These are phyloP conservation scores for Starmerella geochares DNA, from an alignment of 805 yeast species.

Conservation along the genomic window DNA sequence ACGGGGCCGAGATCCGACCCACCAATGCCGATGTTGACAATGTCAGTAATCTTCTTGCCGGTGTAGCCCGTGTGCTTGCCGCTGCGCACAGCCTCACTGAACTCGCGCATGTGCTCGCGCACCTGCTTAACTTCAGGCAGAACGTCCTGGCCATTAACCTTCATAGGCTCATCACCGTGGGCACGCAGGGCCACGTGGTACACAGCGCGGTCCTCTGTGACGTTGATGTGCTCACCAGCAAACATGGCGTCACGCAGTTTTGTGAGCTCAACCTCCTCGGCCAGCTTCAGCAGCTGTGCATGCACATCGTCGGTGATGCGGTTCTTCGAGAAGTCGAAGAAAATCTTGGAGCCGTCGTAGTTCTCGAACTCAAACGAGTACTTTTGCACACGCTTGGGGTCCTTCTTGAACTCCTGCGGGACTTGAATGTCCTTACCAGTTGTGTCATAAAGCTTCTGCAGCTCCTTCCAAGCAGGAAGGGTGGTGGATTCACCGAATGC, in stretches of 20 bases:
- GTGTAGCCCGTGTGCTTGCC: slow-evolving; percentile 97
- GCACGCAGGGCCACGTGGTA: slow-evolving; percentile 95
- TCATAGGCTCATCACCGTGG: slow-evolving; percentile 73
- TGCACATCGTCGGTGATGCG: slow-evolving; percentile 78
- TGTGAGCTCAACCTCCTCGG: slow-evolving; percentile 83
- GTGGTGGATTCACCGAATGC: slow-evolving; percentile 28
- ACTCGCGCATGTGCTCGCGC: slow-evolving; percentile 91
- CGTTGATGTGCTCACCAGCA: slow-evolving; percentile 85
- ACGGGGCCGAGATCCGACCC: slow-evolving; percentile 99
- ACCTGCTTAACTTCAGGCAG: slow-evolving; percentile 87
- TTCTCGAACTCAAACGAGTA: slow-evolving; percentile 69
- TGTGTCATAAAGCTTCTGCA: slow-evolving; percentile 59
- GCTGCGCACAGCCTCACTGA: slow-evolving; percentile 77
- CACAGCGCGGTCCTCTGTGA: slow-evolving; percentile 87
- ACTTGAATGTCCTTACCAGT: slow-evolving; percentile 64
- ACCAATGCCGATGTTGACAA: slow-evolving; percentile 97
- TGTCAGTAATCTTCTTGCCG: slow-evolving; percentile 84
- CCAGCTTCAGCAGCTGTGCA: slow-evolving; percentile 57
- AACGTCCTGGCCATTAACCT: slow-evolving; percentile 81
- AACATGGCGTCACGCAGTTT: slow-evolving; percentile 82
- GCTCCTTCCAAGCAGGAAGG: slow-evolving; percentile 73
- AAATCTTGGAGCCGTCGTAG: slow-evolving; percentile 76
- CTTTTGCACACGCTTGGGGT: slow-evolving; percentile 64
- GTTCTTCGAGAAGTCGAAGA: slow-evolving; percentile 94
- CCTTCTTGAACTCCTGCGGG: slow-evolving; percentile 65